These are phyloP conservation scores for Telopea speciosissima DNA, from an alignment of 177 flowering plant genomes.

Conservation along the genomic window DNA sequence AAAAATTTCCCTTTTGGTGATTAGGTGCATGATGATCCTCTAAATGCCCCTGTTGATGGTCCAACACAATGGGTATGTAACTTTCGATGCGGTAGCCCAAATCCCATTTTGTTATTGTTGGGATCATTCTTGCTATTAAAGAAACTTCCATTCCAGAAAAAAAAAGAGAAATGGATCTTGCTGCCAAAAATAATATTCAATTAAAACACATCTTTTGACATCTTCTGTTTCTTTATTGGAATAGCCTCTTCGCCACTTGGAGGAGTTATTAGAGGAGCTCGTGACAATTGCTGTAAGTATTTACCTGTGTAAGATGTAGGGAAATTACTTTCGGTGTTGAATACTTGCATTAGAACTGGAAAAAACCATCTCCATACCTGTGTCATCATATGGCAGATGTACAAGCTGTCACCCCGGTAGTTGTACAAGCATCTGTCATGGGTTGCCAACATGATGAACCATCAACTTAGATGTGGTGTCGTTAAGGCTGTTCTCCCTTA, in stretches of 20 bases:
- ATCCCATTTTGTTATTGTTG: background rate
- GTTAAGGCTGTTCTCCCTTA: background rate
- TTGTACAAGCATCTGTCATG: background rate
- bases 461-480: background rate
- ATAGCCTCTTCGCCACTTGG: constrained; percentile 86
- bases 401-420: background rate
- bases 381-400: background rate
- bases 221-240: background rate
- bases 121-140: background rate
- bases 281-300: constrained; percentile 81
- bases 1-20: constrained; percentile 13
- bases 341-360: constrained; percentile 1
- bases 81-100: background rate
- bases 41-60: constrained; percentile 95
- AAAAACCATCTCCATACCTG: background rate
- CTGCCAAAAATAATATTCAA: too few relatives aligned
- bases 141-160: background rate
- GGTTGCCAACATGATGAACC: background rate
- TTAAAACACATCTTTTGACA: background rate
- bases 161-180: too few relatives aligned
- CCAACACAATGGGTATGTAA: constrained; percentile 96
- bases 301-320: constrained; percentile 1
- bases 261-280: constrained; percentile 87
- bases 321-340: background rate
- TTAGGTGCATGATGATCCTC: constrained; percentile 94